A percentile compares a stretch with the other conserved stretches of the same genome.
These are phyloP conservation scores for Pythium grandisporangium DNA, from an alignment of 352 stramenopile genomes.

Conservation along the genomic window DNA sequence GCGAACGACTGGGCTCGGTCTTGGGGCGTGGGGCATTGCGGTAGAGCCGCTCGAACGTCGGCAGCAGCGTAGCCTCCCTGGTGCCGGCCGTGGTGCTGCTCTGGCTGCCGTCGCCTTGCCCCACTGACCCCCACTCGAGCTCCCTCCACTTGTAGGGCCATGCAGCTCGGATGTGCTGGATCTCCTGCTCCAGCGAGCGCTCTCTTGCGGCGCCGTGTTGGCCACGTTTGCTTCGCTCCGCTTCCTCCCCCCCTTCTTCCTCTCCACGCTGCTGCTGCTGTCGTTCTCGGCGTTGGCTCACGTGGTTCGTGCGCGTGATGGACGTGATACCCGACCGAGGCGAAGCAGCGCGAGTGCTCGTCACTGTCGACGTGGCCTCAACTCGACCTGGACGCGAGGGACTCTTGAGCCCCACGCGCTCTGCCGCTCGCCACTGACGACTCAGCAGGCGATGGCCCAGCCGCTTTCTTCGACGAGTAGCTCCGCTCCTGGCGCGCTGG, in stretches of 20 bases:
- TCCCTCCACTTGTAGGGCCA: slow-evolving; percentile 61
- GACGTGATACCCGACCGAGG: slow-evolving; percentile 14
- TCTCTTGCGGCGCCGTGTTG: too few relatives aligned
- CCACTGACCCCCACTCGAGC: too few relatives aligned
- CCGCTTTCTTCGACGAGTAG: slow-evolving; percentile 5
- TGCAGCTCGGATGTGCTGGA: slow-evolving; percentile 49
- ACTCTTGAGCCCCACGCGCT: slow-evolving; percentile 20
- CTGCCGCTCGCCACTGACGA: slow-evolving; percentile 44
- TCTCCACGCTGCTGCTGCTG: slow-evolving; percentile 1
- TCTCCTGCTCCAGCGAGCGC: slow-evolving; percentile 26
- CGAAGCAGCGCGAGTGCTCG: neutral
- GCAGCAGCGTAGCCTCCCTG: slow-evolving; percentile 2
- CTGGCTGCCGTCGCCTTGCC: too few relatives aligned
- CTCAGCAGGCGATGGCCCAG: slow-evolving; percentile 40
- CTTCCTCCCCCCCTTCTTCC: too few relatives aligned
- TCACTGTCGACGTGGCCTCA: neutral
- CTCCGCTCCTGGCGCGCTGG: too few relatives aligned
- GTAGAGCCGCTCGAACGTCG: slow-evolving; percentile 17
- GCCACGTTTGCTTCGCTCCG: too few relatives aligned
- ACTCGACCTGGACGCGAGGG: neutral
- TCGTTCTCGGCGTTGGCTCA: slow-evolving; percentile 22
- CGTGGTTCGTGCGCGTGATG: slow-evolving; percentile 38
- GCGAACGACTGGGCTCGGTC: too few relatives aligned
- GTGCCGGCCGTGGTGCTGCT: slow-evolving; percentile 9
- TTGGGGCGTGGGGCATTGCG: slow-evolving; percentile 12